Base-by-base conservation (phyloP, 148 eudicot genomes). In the Fagopyrum homotropicum region DNA sequence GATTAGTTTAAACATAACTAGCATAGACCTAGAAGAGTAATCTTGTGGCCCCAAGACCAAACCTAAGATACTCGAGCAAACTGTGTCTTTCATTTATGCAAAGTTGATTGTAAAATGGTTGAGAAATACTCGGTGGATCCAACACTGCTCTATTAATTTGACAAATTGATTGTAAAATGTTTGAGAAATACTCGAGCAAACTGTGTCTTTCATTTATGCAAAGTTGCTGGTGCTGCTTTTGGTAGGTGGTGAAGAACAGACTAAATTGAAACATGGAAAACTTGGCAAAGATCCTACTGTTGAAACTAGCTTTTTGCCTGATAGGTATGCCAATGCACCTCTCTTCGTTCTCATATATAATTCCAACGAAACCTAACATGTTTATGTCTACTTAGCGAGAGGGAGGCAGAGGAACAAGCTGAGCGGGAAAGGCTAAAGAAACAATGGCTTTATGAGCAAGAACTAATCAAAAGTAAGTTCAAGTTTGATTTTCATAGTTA, bases 231-330 rank as follows among this genome's bases (percentile, higher is more conserved):
- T 45, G 69, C 14, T 43, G 10, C 17, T 45, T 7, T 66, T 45
- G 60, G 74, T 77, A 92, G 98, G 82, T 73, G 81, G 3, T 76
- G 75, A 77, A 61, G 90, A 85, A 72, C 54, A 78, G 72, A 87
- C 72, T 46, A 86, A 69, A 78, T 75, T 77, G 70, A 85, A 79
- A 69, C 84, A 78, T 72, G 88, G 89, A 73, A 89, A 92, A 77
- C 82, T 89, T 59, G 96, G 97, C 72, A 95, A 95, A 86, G 98
- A 95, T 81, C 98, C 98, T 43, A 90, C 96, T 8, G 98, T 95
- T 49, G 98, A 95, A 80, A 95, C 98, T 74, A 90, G 98, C 81
- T 95, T 95, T 82, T 83, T 95, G 84, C 98, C 98, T 43, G 98
- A 95, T 82, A 94, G 98, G 98, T 94, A 69, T 59, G 79, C 44